phyloP scores from a whole-genome alignment of 2,329 filamentous ascomycete species.

The Nigrograna mackinnonii region DNA sequence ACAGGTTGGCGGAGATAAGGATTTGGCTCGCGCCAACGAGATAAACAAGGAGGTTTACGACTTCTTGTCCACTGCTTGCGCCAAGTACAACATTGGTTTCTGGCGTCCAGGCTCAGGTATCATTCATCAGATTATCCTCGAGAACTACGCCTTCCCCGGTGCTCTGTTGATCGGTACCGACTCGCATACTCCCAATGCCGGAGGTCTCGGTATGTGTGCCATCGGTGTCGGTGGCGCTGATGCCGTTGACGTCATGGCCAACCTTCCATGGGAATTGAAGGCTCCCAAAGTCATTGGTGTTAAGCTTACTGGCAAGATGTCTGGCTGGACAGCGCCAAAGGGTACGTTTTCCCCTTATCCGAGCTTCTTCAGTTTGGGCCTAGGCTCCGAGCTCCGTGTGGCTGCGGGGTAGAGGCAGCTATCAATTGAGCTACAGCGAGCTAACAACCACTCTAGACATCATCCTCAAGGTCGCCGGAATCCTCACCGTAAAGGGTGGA shows the following conservation, averaged over 20 bases:
- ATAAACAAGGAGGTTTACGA: constrained; percentile 99
- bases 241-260: constrained; percentile 97
- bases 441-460: constrained; percentile 65
- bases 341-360: constrained; percentile 56
- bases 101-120: constrained; percentile 99
- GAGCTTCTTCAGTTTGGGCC: constrained; percentile 7
- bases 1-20: constrained; percentile 88
- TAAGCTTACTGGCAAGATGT: constrained; percentile 85
- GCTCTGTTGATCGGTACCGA: constrained; percentile 97
- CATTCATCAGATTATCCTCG: constrained; percentile 97
- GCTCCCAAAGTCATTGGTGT: constrained; percentile 97
- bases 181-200: constrained; percentile 95
- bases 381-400: constrained; percentile 2
- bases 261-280: constrained; percentile 97
- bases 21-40: constrained; percentile 84
- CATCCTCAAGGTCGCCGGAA: constrained; percentile 95
- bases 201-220: constrained; percentile 91
- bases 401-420: constrained; percentile 11
- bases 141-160: constrained; percentile 99
- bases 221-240: constrained; percentile 98
- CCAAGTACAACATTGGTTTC: constrained; percentile 99
- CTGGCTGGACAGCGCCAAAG: constrained; percentile 92
- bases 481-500: constrained; percentile 96
- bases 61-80: constrained; percentile 90
- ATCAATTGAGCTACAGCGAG: constrained; percentile 5